Evolutionary conservation across 768 basidiomycete species (phyloP), one percentile per base, ranked within the genome.

Genomic region (Macrolepiota dolichaula): DNA sequence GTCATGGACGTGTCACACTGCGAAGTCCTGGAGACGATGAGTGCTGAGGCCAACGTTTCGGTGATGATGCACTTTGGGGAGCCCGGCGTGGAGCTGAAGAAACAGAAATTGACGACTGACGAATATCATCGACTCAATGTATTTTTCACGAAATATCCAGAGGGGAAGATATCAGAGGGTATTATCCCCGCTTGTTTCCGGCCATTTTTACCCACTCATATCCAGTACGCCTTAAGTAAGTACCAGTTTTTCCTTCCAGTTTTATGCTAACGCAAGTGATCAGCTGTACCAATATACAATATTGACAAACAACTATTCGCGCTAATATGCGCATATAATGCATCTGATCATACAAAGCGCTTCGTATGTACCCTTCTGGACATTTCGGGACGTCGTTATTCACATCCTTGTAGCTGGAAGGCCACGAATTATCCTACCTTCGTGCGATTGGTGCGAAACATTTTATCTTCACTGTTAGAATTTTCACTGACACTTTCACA

Each of bases 1-100:
- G 90, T 98, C 53, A 86, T 97, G 81, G 95, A 98, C 71, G 88
- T 97, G 42, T 91, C 92, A 19, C 91, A 94, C 63, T 92, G 91
- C 68, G 92, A 98, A 69, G 87, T 94, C 32, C 76, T 91, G 40
- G 93, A 96, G 72, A 82, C 88, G 0, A 79, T 85, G 74, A 77
- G 69, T 57, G 68, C 73, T 1, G 89, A 89, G 69, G 83, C 85
- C 32, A 79, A 79, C 15, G 82, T 91, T 24, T 84, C 86, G 6
- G 83, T 92, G 55, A 84, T 83, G 36, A 80, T 91, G 72, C 88
- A 92, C 71, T 81, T 85, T 57, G 88, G 89, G 1, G 84, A 87
- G 57, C 78, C 83, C 0, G 80, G 79, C 22, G 71, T 74, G 42
- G 81, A 78, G 40, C 80, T 83, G 62, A 82, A 75, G 49, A 82